Evolutionary conservation across 805 yeast genomes (phyloP).

Genomic region (Lachancea dasiensis): DNA sequence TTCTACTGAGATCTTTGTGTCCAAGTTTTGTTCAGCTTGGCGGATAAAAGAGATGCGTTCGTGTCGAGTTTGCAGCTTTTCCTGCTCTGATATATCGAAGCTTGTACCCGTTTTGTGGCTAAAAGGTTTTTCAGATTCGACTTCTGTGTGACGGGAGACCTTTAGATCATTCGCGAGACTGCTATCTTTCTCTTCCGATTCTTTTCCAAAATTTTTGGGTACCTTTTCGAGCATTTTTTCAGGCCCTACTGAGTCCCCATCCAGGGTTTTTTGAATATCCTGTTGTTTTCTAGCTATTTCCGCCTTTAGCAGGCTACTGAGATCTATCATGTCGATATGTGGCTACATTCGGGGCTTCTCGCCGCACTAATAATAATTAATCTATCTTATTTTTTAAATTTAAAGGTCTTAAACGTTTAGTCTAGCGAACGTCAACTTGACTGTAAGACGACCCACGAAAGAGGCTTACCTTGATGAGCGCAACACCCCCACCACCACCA

Average conservation of each 20-base stretch:
- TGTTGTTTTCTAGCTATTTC: constrained; percentile 39
- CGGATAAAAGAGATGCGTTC: constrained; percentile 10
- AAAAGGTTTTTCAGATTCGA: not conserved
- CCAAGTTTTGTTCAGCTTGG: constrained; percentile 13
- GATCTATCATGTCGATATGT: constrained; percentile 36
- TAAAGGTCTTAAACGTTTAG: not conserved
- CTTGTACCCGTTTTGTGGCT: not conserved
- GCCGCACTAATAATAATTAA: not conserved
- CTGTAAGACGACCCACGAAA: no score
- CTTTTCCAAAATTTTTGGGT: not conserved
- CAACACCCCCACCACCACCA: constrained; percentile 5
- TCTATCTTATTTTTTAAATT: not conserved
- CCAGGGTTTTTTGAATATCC: constrained; percentile 11
- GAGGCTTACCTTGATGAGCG: not conserved
- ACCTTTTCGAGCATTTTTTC: not conserved
- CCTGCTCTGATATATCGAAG: not conserved
- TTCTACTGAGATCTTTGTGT: constrained; percentile 27
- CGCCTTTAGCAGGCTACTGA: constrained; percentile 38
- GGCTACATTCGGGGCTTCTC: not conserved
- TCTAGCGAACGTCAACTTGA: no score
- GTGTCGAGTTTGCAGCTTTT: constrained; percentile 12
- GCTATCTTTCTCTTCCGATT: not conserved
- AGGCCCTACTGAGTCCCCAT: not conserved
- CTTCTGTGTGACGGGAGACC: no score
- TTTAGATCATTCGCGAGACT: not conserved